These are phyloP conservation scores for Alectoria sarmentosa DNA, from an alignment of 495 filamentous ascomycete genomes.

Conservation along the genomic window DNA sequence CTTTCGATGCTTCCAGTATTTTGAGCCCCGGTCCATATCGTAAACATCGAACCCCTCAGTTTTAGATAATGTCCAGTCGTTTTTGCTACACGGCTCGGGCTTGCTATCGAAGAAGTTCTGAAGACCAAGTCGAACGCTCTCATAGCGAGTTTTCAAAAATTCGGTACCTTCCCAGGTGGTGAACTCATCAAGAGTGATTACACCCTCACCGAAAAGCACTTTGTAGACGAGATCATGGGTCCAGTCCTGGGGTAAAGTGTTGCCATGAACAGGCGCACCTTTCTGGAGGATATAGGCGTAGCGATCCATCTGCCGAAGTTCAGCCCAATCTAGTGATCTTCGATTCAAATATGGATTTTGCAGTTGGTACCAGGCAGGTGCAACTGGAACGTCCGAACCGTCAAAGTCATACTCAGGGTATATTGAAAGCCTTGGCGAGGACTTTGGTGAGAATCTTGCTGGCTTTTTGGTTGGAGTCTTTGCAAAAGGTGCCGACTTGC, in stretches of 20 bases:
- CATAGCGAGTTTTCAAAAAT: slow-evolving; percentile 15
- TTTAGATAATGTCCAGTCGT: slow-evolving; percentile 10
- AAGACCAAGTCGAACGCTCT: slow-evolving; percentile 12
- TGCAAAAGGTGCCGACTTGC: neutral
- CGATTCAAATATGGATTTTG: slow-evolving; percentile 2
- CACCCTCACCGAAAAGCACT: slow-evolving; percentile 10
- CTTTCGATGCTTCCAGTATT: slow-evolving; percentile 13
- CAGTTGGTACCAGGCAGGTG: slow-evolving; percentile 2
- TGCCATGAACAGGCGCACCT: slow-evolving; percentile 7
- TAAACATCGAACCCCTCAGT: slow-evolving; percentile 17
- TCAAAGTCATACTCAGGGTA: neutral
- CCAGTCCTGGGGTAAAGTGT: slow-evolving; percentile 15
- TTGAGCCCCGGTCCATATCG: slow-evolving; percentile 1
- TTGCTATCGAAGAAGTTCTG: slow-evolving; percentile 4
- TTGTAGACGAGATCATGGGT: slow-evolving; percentile 2
- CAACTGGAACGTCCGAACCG: neutral
- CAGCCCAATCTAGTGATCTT: slow-evolving; percentile 1
- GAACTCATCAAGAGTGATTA: slow-evolving; percentile 10
- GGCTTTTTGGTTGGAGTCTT: neutral
- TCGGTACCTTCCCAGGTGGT: slow-evolving; percentile 6
- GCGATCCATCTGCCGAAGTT: slow-evolving; percentile 12
- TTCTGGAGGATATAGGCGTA: slow-evolving; percentile 13
- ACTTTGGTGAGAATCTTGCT: neutral
- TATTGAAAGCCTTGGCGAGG: neutral
- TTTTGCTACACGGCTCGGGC: slow-evolving; percentile 4